Percentiles rank a stretch among this genome's conserved stretches.
Conservation (phyloP, 345 rosid species). For the Combretum micranthum region DNA sequence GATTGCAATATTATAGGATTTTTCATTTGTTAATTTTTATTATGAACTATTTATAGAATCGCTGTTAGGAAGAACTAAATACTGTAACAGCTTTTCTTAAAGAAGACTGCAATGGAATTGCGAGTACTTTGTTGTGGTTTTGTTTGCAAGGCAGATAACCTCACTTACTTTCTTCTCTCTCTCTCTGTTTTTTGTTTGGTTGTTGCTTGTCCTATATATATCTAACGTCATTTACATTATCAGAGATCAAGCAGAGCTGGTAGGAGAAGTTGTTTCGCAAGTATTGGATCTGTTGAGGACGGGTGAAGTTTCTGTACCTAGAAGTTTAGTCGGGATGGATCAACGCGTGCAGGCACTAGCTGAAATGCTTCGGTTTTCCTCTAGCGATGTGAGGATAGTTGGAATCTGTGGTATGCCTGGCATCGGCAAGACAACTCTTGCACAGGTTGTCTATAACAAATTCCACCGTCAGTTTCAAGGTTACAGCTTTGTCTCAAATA, state of each 20-base stretch:
- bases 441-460: constrained; percentile 4
- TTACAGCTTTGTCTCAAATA: constrained; percentile 7
- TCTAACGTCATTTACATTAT: background rate
- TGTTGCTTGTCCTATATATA: too few relatives aligned
- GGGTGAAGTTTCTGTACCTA: background rate
- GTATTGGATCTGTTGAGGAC: background rate
- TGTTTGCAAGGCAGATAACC: too few relatives aligned
- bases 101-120: too few relatives aligned
- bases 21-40: too few relatives aligned
- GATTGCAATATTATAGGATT: too few relatives aligned
- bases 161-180: background rate
- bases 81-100: too few relatives aligned
- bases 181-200: background rate
- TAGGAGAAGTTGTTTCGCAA: background rate
- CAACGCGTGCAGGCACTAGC: background rate
- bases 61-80: too few relatives aligned
- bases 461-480: constrained; percentile 6
- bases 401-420: constrained; percentile 21
- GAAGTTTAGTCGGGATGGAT: constrained; percentile 8
- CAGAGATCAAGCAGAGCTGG: constrained; percentile 6
- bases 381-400: background rate
- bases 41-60: too few relatives aligned
- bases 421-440: constrained; percentile 20
- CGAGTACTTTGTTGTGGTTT: too few relatives aligned
- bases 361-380: background rate